Conservation (phyloP, 306 rosid species). For the Prunus armeniaca region DNA sequence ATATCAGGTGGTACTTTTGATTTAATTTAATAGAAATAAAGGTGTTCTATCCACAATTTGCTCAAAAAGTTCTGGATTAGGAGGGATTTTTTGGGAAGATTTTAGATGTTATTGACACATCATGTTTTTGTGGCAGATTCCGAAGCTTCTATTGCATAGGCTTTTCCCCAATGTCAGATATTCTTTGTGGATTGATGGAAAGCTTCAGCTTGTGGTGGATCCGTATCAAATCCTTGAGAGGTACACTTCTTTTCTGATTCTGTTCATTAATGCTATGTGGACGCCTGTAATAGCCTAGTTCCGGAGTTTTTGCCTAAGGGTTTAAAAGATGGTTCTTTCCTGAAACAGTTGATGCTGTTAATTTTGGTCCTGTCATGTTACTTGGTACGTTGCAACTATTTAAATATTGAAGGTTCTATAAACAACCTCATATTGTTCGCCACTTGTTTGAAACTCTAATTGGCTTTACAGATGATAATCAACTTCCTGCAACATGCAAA, state of each 20-base stretch:
- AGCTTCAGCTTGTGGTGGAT: conserved; percentile 79
- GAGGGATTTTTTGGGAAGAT: not conserved
- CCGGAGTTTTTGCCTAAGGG: not conserved
- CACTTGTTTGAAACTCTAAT: not conserved
- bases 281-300: not conserved
- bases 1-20: not conserved
- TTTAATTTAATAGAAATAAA: not conserved
- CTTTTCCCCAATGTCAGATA: conserved; percentile 83
- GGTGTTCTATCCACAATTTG: not conserved
- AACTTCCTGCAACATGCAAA: not conserved
- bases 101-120: conserved; percentile 10
- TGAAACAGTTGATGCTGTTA: not conserved
- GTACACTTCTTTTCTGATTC: conserved; percentile 30
- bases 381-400: not conserved
- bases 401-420: not conserved
- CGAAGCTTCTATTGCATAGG: conserved; percentile 98
- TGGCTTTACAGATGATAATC: not conserved
- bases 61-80: not conserved
- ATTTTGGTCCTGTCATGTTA: not conserved
- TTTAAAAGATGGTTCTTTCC: not conserved
- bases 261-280: conserved; percentile 9
- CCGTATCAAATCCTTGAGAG: conserved; percentile 91
- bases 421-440: not conserved
- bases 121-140: conserved; percentile 55
- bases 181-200: conserved; percentile 96